Evolutionary conservation across 2,329 filamentous ascomycete species (phyloP).

Genomic region (Talaromyces sp.): DNA sequence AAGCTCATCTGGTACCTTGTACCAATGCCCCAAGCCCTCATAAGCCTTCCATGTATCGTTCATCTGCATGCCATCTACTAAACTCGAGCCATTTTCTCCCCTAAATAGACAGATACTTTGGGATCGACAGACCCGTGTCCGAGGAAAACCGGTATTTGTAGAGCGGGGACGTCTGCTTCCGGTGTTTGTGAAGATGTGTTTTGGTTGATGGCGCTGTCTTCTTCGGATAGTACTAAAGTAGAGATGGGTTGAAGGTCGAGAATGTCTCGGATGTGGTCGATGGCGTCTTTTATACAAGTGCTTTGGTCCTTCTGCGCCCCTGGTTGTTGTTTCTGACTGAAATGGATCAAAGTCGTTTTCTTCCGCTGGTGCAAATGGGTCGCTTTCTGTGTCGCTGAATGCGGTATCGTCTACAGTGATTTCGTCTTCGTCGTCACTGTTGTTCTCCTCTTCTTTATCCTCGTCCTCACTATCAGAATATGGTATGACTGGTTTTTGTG

Average conservation of each 20-base stretch:
- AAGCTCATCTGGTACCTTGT: constrained; percentile 44
- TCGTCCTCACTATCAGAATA: neutral
- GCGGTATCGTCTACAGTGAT: neutral
- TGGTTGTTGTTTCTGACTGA: too few species aligned
- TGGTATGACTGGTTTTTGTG: neutral
- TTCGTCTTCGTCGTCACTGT: constrained; percentile 11
- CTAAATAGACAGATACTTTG: constrained; percentile 29
- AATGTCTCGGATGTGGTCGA: constrained; percentile 29
- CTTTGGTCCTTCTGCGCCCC: neutral
- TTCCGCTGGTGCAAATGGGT: too few species aligned
- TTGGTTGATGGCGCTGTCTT: neutral
- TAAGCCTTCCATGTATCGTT: constrained; percentile 35
- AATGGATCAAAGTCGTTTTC: too few species aligned
- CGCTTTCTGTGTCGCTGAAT: too few species aligned
- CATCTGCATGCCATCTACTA: constrained; percentile 1
- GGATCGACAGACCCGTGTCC: constrained; percentile 39
- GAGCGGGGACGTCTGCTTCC: neutral
- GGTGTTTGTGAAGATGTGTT: too few species aligned
- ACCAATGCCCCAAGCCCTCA: constrained; percentile 42
- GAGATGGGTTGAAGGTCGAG: constrained; percentile 16
- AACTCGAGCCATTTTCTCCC: constrained; percentile 3
- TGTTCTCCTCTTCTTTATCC: neutral
- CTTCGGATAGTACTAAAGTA: neutral
- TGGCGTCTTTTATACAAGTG: constrained; percentile 14
- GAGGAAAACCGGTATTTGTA: constrained; percentile 37